Conservation (phyloP, 305 asterid genomes). For the Solanum hybrid region DNA sequence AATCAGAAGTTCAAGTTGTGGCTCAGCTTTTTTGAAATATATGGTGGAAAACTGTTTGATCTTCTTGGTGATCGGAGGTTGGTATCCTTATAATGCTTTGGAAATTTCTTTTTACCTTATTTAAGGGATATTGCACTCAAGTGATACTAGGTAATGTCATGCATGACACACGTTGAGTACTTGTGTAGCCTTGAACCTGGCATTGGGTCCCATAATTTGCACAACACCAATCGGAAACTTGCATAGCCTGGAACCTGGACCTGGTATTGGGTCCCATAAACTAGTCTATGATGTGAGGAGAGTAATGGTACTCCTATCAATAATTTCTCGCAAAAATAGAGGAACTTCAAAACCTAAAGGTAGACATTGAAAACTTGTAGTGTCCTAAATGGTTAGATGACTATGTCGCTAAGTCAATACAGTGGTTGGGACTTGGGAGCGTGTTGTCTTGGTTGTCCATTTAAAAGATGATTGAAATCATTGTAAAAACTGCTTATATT, state of each 20-base stretch:
- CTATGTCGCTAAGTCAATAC: background rate
- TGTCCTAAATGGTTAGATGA: background rate
- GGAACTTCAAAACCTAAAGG: background rate
- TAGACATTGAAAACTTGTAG: background rate
- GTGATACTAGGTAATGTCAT: background rate
- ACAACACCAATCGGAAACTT: background rate
- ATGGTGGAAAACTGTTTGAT: constrained; percentile 94
- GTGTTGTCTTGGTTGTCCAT: background rate
- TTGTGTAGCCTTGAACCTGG: background rate
- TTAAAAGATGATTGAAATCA: background rate
- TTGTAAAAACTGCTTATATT: background rate
- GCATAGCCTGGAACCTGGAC: background rate
- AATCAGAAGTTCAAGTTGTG: constrained; percentile 84
- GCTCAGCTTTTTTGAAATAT: constrained; percentile 95
- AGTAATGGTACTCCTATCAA: background rate
- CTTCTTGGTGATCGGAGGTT: constrained; percentile 92
- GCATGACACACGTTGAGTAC: background rate
- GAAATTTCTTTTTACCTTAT: background rate
- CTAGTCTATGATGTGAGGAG: background rate
- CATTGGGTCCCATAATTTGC: background rate
- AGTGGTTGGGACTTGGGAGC: background rate
- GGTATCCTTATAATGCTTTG: constrained; percentile 18
- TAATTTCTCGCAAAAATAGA: background rate
- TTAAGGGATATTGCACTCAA: background rate
- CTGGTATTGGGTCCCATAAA: background rate